A percentile compares a stretch with the other conserved stretches of the same genome.
Evolutionary conservation across 352 stramenopile genomes (phyloP).

Genomic region (Phytophthora pinifolia): DNA sequence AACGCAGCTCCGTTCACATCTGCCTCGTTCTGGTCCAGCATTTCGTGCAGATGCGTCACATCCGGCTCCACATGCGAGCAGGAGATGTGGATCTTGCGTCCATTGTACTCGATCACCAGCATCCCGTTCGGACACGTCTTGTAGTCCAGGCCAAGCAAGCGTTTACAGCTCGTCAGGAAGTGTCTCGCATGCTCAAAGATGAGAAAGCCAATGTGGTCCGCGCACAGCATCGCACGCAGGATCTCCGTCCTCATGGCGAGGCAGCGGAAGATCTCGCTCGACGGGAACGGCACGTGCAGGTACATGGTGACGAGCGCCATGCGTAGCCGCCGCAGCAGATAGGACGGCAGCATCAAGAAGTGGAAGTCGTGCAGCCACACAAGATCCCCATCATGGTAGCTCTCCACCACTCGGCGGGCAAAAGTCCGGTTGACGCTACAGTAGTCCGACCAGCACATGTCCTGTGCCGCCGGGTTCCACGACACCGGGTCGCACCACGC

Average conservation of each 20-base stretch:
- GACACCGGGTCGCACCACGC: conserved; percentile 64
- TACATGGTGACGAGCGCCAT: conserved; percentile 96
- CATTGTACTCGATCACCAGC: conserved; percentile 95
- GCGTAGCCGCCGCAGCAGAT: conserved; percentile 90
- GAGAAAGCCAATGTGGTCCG: conserved; percentile 93
- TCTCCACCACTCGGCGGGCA: conserved; percentile 59
- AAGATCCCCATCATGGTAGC: conserved; percentile 80
- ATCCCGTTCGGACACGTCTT: conserved; percentile 83
- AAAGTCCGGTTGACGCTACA: conserved; percentile 77
- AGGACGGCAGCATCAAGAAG: conserved; percentile 97
- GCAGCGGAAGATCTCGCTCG: conserved; percentile 98
- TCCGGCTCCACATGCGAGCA: conserved; percentile 97
- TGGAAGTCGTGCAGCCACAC: conserved; percentile 99
- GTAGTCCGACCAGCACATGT: conserved; percentile 79
- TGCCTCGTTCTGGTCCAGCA: conserved; percentile 54
- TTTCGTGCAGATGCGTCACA: conserved; percentile 64
- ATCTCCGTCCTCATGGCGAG: conserved; percentile 91
- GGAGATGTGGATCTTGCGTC: conserved; percentile 94
- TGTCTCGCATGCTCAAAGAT: conserved; percentile 94
- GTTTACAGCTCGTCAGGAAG: conserved; percentile 91
- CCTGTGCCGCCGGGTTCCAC: conserved; percentile 79
- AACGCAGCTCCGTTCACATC: conserved; percentile 23
- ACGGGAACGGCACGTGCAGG: conserved; percentile 98
- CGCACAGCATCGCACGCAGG: conserved; percentile 88
- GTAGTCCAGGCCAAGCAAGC: conserved; percentile 95